phyloP scores from a whole-genome alignment of 345 rosid genomes.

The Aquilaria sinensis region DNA sequence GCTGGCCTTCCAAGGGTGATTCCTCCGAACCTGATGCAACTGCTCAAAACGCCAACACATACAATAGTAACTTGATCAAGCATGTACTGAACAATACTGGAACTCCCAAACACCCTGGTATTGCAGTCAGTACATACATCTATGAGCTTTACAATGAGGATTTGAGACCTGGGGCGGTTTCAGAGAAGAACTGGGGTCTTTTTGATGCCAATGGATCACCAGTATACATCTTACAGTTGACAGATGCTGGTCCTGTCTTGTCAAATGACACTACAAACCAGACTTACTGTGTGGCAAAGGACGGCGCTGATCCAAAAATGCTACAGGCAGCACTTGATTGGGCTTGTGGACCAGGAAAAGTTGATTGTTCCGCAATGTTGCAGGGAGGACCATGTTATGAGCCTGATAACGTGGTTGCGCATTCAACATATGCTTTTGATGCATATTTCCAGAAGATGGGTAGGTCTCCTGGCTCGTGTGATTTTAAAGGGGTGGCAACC shows the following conservation, averaged over 20 bases:
- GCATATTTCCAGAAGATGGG: slow-evolving; percentile 67
- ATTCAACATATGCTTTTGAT: slow-evolving; percentile 76
- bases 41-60: slow-evolving; percentile 68
- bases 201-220: slow-evolving; percentile 62
- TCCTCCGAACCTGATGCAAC: slow-evolving; percentile 62
- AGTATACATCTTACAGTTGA: slow-evolving; percentile 55
- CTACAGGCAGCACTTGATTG: slow-evolving; percentile 91
- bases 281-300: slow-evolving; percentile 69
- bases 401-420: slow-evolving; percentile 65
- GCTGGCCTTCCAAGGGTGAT: slow-evolving; percentile 92
- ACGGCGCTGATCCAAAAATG: slow-evolving; percentile 69
- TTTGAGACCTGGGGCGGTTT: slow-evolving; percentile 45
- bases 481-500: slow-evolving; percentile 80
- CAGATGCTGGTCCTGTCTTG: slow-evolving; percentile 59
- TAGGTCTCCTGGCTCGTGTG: slow-evolving; percentile 70
- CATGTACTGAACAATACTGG: slow-evolving; percentile 80
- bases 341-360: slow-evolving; percentile 96
- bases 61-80: slow-evolving; percentile 79
- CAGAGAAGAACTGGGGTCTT: slow-evolving; percentile 91
- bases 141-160: slow-evolving; percentile 94
- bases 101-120: slow-evolving; percentile 76
- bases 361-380: slow-evolving; percentile 59
- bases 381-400: slow-evolving; percentile 76
- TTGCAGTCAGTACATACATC: slow-evolving; percentile 60
- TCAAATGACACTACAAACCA: slow-evolving; percentile 88